Conservation (phyloP, 176 grass and related monocot species). For the Oryza coarctata region DNA sequence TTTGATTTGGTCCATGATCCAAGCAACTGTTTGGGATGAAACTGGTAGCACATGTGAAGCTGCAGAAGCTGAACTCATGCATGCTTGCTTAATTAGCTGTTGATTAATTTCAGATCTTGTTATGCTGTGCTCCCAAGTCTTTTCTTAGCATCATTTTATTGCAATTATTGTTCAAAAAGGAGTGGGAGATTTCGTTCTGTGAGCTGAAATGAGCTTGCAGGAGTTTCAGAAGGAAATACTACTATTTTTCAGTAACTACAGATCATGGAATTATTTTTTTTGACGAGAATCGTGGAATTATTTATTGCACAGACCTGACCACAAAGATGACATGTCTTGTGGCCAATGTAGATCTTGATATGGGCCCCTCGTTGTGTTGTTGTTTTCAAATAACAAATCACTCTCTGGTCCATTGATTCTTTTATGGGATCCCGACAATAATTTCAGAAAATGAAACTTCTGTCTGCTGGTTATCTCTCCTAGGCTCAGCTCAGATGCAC, state of each 20-base stretch:
- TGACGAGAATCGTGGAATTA: neutral
- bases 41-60: neutral
- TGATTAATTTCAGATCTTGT: neutral
- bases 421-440: neutral
- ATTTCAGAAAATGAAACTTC: constrained; percentile 21
- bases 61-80: neutral
- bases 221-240: neutral
- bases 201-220: neutral
- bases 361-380: neutral
- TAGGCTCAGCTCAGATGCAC: neutral
- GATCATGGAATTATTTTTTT: neutral
- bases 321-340: neutral
- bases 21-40: neutral
- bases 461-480: neutral
- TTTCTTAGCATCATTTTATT: neutral
- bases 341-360: neutral
- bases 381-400: constrained; percentile 9
- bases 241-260: neutral
- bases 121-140: neutral
- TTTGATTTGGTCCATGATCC: neutral
- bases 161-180: neutral
- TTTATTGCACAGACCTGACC: neutral
- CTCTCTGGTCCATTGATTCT: neutral
- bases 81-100: neutral
- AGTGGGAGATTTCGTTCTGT: neutral